Percentiles rank a stretch among this genome's conserved stretches.
Evolutionary conservation across 352 stramenopile species (phyloP).

Genomic region (Phytophthora podocarpi): DNA sequence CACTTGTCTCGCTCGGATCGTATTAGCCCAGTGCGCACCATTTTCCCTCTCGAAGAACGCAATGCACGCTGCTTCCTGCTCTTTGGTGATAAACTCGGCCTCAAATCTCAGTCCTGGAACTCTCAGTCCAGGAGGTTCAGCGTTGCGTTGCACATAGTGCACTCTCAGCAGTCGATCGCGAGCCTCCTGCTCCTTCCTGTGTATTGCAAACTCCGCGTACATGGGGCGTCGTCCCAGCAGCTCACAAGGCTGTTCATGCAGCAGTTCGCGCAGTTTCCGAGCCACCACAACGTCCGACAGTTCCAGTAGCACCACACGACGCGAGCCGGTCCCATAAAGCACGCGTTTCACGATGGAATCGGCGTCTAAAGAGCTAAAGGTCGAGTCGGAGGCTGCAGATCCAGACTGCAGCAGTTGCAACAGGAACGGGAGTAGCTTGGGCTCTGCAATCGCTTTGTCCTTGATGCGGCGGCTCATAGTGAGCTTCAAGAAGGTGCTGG

Average conservation of each 20-base stretch:
- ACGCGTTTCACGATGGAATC: constrained; percentile 45
- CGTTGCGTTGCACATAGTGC: constrained; percentile 57
- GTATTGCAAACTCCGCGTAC: constrained; percentile 78
- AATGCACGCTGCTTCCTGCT: constrained; percentile 61
- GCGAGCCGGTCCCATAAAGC: constrained; percentile 61
- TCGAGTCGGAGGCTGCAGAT: neutral
- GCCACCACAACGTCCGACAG: constrained; percentile 17
- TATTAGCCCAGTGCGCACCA: constrained; percentile 62
- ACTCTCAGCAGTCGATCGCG: constrained; percentile 66
- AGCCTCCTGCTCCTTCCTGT: constrained; percentile 68
- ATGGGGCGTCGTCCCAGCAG: constrained; percentile 61
- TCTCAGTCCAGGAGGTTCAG: constrained; percentile 39
- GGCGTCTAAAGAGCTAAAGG: neutral
- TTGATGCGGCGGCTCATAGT: constrained; percentile 78
- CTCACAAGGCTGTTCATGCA: constrained; percentile 68
- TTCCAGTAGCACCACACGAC: constrained; percentile 57
- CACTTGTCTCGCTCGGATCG: constrained; percentile 82
- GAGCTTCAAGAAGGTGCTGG: constrained; percentile 66
- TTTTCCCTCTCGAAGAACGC: constrained; percentile 65
- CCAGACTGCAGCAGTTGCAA: constrained; percentile 26
- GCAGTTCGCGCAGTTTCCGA: constrained; percentile 36
- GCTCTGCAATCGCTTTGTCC: constrained; percentile 50
- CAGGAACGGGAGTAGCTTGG: constrained; percentile 59
- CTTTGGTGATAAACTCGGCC: constrained; percentile 66
- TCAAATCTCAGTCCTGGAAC: constrained; percentile 72